Evolutionary conservation across 2,329 filamentous ascomycete genomes (phyloP).

Genomic region (Aspergillus pseudotamarii): DNA sequence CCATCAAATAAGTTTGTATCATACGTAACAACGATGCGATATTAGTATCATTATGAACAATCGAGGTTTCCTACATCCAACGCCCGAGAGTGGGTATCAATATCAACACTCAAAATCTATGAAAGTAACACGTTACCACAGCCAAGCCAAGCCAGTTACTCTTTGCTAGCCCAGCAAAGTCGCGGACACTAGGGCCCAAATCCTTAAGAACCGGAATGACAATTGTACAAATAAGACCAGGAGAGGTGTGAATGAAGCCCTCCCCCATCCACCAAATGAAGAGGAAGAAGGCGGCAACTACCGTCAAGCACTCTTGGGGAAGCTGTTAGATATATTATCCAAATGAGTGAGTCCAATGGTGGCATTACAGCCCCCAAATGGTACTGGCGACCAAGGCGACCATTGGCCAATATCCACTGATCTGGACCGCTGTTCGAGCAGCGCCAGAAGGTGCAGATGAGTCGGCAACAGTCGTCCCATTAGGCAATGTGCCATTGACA

Average conservation of each 20-base stretch:
- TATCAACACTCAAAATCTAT: neutral
- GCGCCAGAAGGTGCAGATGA: slow-evolving; percentile 25
- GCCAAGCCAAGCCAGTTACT: neutral
- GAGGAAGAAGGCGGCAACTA: neutral
- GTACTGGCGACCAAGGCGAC: slow-evolving; percentile 38
- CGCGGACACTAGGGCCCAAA: neutral
- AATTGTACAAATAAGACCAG: neutral
- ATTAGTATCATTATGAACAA: neutral
- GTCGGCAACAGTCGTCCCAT: slow-evolving; percentile 46
- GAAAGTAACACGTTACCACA: neutral
- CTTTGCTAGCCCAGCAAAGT: neutral
- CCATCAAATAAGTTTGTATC: neutral
- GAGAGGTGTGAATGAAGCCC: neutral
- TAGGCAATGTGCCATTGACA: slow-evolving; percentile 52
- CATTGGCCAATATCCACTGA: slow-evolving; percentile 48
- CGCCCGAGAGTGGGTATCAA: neutral
- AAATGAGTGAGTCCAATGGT: neutral
- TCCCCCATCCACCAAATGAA: neutral
- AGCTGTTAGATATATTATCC: neutral
- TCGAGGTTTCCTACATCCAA: neutral
- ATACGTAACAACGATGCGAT: neutral
- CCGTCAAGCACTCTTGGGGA: neutral
- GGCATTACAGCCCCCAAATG: slow-evolving; percentile 31
- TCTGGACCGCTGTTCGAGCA: slow-evolving; percentile 28
- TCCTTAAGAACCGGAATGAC: neutral